A percentile compares a stretch with the other conserved stretches of the same genome.
Evolutionary conservation across 208 protist genomes (phyloP).

Genomic region (Acanthamoeba rhysodes): DNA sequence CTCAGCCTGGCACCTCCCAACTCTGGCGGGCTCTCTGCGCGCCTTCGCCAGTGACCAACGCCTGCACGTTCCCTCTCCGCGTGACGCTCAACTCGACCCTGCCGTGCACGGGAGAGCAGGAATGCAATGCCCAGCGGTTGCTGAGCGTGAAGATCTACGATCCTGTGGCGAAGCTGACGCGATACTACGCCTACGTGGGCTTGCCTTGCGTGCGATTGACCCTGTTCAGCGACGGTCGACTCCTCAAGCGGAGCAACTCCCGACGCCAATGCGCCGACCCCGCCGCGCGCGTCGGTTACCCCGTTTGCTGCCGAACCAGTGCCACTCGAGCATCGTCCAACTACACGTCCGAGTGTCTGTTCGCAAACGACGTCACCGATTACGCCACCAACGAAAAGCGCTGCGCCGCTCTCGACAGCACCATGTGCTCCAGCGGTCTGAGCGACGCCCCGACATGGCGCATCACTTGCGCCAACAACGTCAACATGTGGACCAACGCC

Average conservation of each 20-base stretch:
- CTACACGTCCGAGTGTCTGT: constrained; percentile 67
- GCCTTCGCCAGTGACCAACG: neutral
- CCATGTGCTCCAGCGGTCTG: constrained; percentile 7
- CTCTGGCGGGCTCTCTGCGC: constrained; percentile 48
- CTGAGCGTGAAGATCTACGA: constrained; percentile 39
- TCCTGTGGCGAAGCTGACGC: constrained; percentile 18
- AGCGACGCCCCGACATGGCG: neutral
- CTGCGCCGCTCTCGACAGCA: constrained; percentile 7
- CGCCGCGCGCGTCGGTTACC: neutral
- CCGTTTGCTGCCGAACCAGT: constrained; percentile 47
- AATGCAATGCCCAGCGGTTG: constrained; percentile 1
- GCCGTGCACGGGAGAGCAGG: neutral
- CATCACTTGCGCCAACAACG: neutral
- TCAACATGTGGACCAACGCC: neutral
- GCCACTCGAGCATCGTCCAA: neutral
- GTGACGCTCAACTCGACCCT: neutral
- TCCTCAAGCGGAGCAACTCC: neutral
- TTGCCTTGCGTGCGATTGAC: constrained; percentile 66
- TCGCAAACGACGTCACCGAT: constrained; percentile 18
- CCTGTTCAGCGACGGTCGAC: constrained; percentile 15
- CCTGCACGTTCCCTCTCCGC: constrained; percentile 47
- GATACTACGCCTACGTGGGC: constrained; percentile 62
- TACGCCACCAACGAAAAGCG: constrained; percentile 45
- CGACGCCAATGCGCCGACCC: constrained; percentile 55
- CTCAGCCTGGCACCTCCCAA: neutral